Evolutionary conservation across 2,329 filamentous ascomycete genomes (phyloP), one percentile per base, ranked within the genome.

Genomic region (Penicillium corylophilum): DNA sequence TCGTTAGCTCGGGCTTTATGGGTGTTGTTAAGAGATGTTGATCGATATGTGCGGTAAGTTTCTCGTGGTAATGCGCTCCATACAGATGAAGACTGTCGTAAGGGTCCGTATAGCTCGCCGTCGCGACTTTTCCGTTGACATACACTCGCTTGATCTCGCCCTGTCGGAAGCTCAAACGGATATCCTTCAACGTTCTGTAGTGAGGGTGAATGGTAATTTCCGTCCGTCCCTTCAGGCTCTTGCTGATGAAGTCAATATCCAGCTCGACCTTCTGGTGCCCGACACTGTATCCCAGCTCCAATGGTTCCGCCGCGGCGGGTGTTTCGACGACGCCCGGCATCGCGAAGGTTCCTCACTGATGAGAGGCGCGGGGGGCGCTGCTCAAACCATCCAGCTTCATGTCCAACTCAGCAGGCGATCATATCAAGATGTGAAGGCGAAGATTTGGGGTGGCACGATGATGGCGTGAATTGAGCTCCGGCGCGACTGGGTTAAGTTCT

Each of bases 181-280:
- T 77, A 20, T 74, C 70, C 54, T 74, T 77, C 47, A 87, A 71
- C 28, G 83, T 77, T 54, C 77, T 76, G 53, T 77, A 74, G 51
- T 81, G 77, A 18, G 85, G 85, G 60, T 88, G 86, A 48, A 97
- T 84, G 26, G 86, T 88, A 61, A 99, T 88, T 61, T 92, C 87
- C 8, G 89, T 90, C 57, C 83, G 87, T 45, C 94, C 94, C 55
- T 82, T 85, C 64, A 97, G 76, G 65, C 80, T 82, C 71, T 86
- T 87, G 48, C 82, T 83, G 58, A 82, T 80, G 69, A 99, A 95
- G 74, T 95, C 89, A 67, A 99, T 79, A 64, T 97, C 92, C 54
- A 99, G 79, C 64, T 91, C 87, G 44, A 99, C 86, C 69, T 89
- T 89, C 74, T 97, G 93, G 73, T 91, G 87, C 48, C 90, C 80